Percentiles rank a stretch among this genome's conserved stretches.
These are phyloP conservation scores for Diutina ranongensis DNA, from an alignment of 1,139 yeast species.

Conservation along the genomic window DNA sequence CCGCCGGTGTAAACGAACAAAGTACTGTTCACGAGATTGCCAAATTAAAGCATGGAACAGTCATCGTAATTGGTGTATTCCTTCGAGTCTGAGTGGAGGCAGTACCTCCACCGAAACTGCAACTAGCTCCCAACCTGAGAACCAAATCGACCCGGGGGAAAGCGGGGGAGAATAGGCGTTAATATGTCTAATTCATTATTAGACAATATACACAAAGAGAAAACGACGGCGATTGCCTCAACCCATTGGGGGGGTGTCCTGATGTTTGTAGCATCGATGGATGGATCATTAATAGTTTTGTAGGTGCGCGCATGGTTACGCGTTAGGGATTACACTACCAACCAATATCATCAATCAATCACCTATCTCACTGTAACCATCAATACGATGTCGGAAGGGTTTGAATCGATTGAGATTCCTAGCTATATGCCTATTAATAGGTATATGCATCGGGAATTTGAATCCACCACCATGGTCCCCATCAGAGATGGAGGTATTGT, in stretches of 20 bases:
- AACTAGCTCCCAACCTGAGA: background rate
- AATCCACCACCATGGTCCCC: background rate
- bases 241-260: too few species aligned
- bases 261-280: too few species aligned
- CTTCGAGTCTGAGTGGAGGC: constrained; percentile 21
- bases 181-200: too few species aligned
- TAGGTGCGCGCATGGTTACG: too few species aligned
- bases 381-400: too few species aligned
- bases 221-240: too few species aligned
- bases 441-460: constrained; percentile 3
- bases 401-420: too few species aligned
- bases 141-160: background rate
- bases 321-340: too few species aligned
- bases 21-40: constrained; percentile 87
- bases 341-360: too few species aligned
- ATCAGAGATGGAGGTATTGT: background rate
- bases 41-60: constrained; percentile 87
- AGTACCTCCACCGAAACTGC: constrained; percentile 1
- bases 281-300: too few species aligned
- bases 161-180: background rate
- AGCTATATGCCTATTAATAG: background rate
- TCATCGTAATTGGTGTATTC: constrained; percentile 90
- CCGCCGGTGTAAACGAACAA: constrained; percentile 85
- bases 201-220: too few species aligned
- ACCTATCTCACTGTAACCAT: too few species aligned